Percentiles rank a stretch among this genome's conserved stretches.
These are phyloP conservation scores for Rhizopus microsporus DNA, from an alignment of 371 early-diverging fungal genomes.

Conservation along the genomic window DNA sequence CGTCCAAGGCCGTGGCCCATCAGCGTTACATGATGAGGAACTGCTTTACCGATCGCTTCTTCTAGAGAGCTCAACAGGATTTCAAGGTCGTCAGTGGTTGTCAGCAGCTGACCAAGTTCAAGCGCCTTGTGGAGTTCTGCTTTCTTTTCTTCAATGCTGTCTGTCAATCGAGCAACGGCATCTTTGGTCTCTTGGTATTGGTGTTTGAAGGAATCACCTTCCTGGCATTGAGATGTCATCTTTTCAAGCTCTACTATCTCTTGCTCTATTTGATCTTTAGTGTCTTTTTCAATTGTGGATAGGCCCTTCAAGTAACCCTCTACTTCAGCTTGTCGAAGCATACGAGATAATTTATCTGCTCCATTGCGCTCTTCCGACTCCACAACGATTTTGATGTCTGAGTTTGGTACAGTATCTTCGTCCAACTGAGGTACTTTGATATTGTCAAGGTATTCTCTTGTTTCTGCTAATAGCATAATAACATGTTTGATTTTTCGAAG, in stretches of 20 bases:
- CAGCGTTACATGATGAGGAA: slow-evolving; percentile 18
- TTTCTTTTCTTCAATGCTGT: slow-evolving; percentile 26
- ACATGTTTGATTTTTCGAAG: slow-evolving; percentile 43
- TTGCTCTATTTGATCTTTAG: slow-evolving; percentile 15
- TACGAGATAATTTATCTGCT: slow-evolving; percentile 6
- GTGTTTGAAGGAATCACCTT: slow-evolving; percentile 21
- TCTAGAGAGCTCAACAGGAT: slow-evolving; percentile 42
- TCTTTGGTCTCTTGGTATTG: slow-evolving; percentile 24
- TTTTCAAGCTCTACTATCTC: slow-evolving; percentile 14
- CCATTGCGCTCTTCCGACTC: background rate
- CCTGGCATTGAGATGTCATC: slow-evolving; percentile 13
- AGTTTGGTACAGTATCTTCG: background rate
- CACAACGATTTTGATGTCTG: background rate
- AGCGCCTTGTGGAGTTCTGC: slow-evolving; percentile 25
- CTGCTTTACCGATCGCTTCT: slow-evolving; percentile 39
- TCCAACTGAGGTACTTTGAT: background rate
- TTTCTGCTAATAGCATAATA: slow-evolving; percentile 36
- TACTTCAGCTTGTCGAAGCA: slow-evolving; percentile 17
- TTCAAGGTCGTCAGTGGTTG: slow-evolving; percentile 38
- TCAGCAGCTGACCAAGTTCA: slow-evolving; percentile 32
- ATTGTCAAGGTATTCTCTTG: slow-evolving; percentile 23
- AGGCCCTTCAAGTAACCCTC: slow-evolving; percentile 6
- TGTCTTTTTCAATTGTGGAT: slow-evolving; percentile 10
- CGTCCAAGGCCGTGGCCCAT: slow-evolving; percentile 28
- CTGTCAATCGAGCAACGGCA: slow-evolving; percentile 14